Evolutionary conservation across 2,329 filamentous ascomycete species (phyloP).

Genomic region (Cercospora citrullina): DNA sequence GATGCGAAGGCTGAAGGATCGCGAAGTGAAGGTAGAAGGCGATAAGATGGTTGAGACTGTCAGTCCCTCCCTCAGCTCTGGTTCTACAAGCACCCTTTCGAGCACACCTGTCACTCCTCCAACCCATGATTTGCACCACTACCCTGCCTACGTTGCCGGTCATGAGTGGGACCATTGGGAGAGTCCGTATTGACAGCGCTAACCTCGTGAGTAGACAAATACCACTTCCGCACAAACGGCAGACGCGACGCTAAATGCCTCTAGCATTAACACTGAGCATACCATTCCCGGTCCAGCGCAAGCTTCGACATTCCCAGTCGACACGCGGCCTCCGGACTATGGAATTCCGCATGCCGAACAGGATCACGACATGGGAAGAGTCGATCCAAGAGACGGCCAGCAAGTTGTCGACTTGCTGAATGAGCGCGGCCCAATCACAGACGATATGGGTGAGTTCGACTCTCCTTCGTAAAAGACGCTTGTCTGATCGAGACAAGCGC

Average conservation of each 20-base stretch:
- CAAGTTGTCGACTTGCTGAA: conserved; percentile 39
- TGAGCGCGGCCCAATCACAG: conserved; percentile 23
- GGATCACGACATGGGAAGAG: conserved; percentile 33
- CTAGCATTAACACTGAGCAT: conserved; percentile 26
- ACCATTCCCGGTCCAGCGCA: conserved; percentile 32
- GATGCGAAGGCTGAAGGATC: conserved; percentile 73
- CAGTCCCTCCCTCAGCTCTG: conserved; percentile 34
- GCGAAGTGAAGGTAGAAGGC: conserved; percentile 70
- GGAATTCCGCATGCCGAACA: conserved; percentile 32
- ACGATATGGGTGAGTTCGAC: conserved; percentile 33
- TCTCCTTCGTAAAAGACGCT: conserved; percentile 13
- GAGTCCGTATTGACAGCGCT: conserved; percentile 34
- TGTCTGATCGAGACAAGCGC: conserved; percentile 26
- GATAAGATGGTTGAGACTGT: conserved; percentile 63
- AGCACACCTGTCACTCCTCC: conserved; percentile 20
- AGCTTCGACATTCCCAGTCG: conserved; percentile 28
- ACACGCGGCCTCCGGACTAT: conserved; percentile 31
- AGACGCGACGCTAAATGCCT: conserved; percentile 32
- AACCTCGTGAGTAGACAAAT: conserved; percentile 34
- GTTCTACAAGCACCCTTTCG: conserved; percentile 19
- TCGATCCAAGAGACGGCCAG: conserved; percentile 36
- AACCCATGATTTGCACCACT: conserved; percentile 20
- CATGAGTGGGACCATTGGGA: conserved; percentile 40
- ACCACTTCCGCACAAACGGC: conserved; percentile 29
- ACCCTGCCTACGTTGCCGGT: conserved; percentile 25